Base-by-base conservation (phyloP, 2,329 filamentous ascomycete genomes). In the Cladosporium austrohemisphaericum region DNA sequence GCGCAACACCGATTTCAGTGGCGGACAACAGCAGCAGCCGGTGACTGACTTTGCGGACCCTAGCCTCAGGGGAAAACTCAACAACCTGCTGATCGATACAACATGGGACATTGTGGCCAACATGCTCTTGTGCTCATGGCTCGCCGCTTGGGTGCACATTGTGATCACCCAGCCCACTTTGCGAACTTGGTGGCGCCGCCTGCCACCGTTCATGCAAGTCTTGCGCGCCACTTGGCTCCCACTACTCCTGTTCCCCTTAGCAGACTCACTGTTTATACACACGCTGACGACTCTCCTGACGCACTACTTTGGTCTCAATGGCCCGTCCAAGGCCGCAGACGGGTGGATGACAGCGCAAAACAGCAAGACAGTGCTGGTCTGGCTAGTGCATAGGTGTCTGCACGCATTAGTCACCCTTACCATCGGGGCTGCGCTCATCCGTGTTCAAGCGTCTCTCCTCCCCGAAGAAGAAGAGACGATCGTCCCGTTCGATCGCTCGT, bases 121-220 rank as follows among this genome's bases (percentile, higher is more conserved):
- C 26, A 8, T 52, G 5, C 7, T 49, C 6, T 40, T 38, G 5
- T 22, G 20, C 14, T 41, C 48, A 28, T 31, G 33, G 14, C 9
- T 6, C 5, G 38, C 49, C 2, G 41, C 41, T 1, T 23, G 41
- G 13, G 22, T 50, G 16, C 52, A 54, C 38, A 45, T 54, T 19
- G 35, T 35, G 10, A 49, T 54, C 25, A 49, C 52, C 9, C 48
- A 52, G 20, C 52, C 45, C 4, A 41, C 38, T 7, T 25, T 41
- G 40, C 51, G 51, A 4, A 38, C 52, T 29, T 54, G 52, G 52
- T 54, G 46, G 35, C 52, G 52, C 14, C 52, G 52, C 26, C 32
- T 54, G 31, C 49, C 49, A 11, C 32, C 49, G 5, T 54, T 47
- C 32, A n/a, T 54, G 9, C 13, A 31, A 7, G 43, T 40, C 2